Percentiles rank a stretch among this genome's conserved stretches.
Evolutionary conservation across 2,329 filamentous ascomycete genomes (phyloP).

Genomic region (Botrytis galanthina): DNA sequence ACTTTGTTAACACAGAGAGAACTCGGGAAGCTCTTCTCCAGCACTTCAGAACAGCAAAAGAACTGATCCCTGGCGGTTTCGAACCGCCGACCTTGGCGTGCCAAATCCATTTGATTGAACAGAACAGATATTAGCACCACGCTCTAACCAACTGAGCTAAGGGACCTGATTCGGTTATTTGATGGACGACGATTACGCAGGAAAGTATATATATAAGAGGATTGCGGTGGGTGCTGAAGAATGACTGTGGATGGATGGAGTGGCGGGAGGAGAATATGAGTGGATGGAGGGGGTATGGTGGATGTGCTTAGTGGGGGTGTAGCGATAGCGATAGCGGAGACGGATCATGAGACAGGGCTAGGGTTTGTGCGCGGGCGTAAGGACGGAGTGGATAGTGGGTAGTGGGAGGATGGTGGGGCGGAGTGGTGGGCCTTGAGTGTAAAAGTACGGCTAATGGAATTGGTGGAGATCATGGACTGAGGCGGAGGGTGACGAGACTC

Average conservation of each 20-base stretch:
- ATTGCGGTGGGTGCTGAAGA: too few species aligned
- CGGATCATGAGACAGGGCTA: neutral
- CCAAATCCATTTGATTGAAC: neutral
- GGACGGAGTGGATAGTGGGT: neutral
- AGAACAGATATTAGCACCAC: neutral
- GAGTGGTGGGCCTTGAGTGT: neutral
- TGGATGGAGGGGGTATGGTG: neutral
- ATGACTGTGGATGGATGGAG: neutral
- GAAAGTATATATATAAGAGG: rapidly evolving
- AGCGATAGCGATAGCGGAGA: neutral
- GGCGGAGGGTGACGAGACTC: neutral
- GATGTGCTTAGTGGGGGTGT: neutral
- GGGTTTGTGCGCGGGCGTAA: neutral
- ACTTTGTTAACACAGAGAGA: too few species aligned
- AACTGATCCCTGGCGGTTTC: neutral
- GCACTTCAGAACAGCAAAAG: neutral
- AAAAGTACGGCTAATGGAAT: neutral
- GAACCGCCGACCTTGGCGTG: conserved; percentile 11
- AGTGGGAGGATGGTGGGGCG: neutral
- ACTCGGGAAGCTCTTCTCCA: too few species aligned
- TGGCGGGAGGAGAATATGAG: too few species aligned
- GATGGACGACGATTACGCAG: rapidly evolving
- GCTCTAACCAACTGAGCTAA: conserved; percentile 12
- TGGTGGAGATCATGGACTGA: neutral
- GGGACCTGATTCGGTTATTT: neutral